These are phyloP conservation scores for Aspergillus sp. DNA, from an alignment of 2,329 filamentous ascomycete species.

Conservation along the genomic window DNA sequence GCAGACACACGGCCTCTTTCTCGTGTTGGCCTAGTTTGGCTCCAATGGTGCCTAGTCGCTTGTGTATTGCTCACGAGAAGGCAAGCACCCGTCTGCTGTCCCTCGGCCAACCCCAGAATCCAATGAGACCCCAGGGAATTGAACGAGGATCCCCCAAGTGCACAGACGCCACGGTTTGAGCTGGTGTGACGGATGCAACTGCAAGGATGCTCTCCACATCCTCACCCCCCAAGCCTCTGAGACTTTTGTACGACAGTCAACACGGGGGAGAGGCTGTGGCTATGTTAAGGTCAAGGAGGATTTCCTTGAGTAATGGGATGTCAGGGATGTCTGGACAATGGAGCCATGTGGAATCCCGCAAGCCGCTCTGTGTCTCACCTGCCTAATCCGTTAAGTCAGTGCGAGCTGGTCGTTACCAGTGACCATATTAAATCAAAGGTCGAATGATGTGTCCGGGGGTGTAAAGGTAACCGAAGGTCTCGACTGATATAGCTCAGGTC, in stretches of 20 bases:
- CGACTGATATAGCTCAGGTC: background rate
- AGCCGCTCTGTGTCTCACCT: background rate
- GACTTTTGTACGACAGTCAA: slow-evolving; percentile 8
- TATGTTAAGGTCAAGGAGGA: slow-evolving; percentile 1
- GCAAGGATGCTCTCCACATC: slow-evolving; percentile 8
- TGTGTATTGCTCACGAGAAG: background rate
- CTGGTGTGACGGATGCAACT: slow-evolving; percentile 11
- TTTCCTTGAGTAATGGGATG: background rate
- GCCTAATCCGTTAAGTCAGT: background rate
- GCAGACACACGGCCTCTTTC: slow-evolving; percentile 9
- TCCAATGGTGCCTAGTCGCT: slow-evolving; percentile 2
- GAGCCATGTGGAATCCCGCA: slow-evolving; percentile 4
- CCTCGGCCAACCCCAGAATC: background rate
- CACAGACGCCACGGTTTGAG: slow-evolving; percentile 10
- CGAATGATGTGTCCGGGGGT: background rate
- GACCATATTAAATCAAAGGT: background rate
- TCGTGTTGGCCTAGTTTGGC: slow-evolving; percentile 1
- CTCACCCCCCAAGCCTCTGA: background rate
- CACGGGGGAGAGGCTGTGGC: background rate
- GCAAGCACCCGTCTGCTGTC: slow-evolving; percentile 7
- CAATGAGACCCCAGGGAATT: slow-evolving; percentile 3
- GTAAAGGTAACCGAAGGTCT: background rate
- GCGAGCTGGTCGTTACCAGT: background rate
- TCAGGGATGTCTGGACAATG: slow-evolving; percentile 3
- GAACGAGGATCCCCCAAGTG: slow-evolving; percentile 1